Conservation (phyloP, 1,139 yeast species). For the Kodamaea fungicola region DNA sequence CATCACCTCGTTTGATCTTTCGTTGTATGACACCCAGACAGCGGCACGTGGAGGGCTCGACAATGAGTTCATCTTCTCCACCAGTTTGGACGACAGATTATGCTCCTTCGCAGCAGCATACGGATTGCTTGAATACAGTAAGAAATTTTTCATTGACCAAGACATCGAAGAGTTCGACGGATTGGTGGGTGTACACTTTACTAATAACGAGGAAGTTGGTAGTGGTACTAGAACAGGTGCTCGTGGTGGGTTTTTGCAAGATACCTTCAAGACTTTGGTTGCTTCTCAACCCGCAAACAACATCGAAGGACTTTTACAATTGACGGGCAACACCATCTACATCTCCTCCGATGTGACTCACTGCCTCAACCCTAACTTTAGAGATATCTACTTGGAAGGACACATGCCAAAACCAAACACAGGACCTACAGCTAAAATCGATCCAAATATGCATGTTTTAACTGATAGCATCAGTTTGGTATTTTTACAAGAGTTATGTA, state of each 20-base stretch:
- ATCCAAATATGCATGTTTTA: conserved; percentile 41
- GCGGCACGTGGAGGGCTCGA: conserved; percentile 41
- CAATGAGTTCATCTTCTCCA: conserved; percentile 40
- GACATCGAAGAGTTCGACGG: conserved; percentile 24
- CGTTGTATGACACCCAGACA: conserved; percentile 39
- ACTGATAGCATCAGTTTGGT: conserved; percentile 38
- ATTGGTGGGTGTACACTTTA: conserved; percentile 35
- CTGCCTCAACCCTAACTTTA: conserved; percentile 44
- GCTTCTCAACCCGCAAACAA: conserved; percentile 3
- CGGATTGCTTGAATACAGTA: conserved; percentile 28
- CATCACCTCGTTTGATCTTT: conserved; percentile 36
- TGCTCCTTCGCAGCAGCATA: conserved; percentile 41
- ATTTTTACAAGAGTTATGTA: conserved; percentile 23
- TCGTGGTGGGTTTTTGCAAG: conserved; percentile 27
- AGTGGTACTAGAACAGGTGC: conserved; percentile 43
- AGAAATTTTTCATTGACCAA: conserved; percentile 13
- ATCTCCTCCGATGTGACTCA: conserved; percentile 49
- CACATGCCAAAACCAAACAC: conserved; percentile 42
- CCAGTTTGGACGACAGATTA: conserved; percentile 44
- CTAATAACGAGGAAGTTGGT: conserved; percentile 46
- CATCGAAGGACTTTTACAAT: conserved; percentile 7
- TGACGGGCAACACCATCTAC: conserved; percentile 22
- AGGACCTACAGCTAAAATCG: conserved; percentile 39
- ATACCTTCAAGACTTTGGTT: conserved; percentile 12
- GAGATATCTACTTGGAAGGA: conserved; percentile 31